phyloP scores from a whole-genome alignment of 1,139 yeast genomes.

The Diutina catenulata region DNA sequence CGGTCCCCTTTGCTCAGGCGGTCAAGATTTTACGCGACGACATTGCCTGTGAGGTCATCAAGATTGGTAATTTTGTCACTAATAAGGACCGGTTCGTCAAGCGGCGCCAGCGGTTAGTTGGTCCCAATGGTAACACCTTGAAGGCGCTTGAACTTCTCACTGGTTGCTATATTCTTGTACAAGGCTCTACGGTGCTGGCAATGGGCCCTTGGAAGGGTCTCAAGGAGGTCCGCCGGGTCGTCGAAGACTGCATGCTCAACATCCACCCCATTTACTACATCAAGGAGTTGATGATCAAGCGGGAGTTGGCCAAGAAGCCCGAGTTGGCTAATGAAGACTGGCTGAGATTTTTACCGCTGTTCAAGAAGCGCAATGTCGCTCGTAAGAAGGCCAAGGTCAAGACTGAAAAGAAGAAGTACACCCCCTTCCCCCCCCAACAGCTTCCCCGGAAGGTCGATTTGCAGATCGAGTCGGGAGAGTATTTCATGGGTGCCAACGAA shows the following conservation, averaged over 20 bases:
- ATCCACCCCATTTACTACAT: constrained; percentile 95
- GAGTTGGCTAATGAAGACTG: constrained; percentile 94
- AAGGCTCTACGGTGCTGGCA: constrained; percentile 93
- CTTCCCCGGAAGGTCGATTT: constrained; percentile 94
- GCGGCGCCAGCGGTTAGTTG: constrained; percentile 92
- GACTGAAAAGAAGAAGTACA: constrained; percentile 64
- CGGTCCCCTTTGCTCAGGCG: constrained; percentile 97
- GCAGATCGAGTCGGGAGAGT: constrained; percentile 97
- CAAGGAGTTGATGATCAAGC: constrained; percentile 93
- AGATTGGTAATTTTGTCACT: constrained; percentile 80
- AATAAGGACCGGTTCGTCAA: constrained; percentile 91
- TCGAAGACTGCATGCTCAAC: constrained; percentile 95
- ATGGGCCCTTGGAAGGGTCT: constrained; percentile 96
- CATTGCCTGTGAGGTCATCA: constrained; percentile 89
- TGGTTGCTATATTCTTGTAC: constrained; percentile 87
- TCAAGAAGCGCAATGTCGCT: constrained; percentile 92
- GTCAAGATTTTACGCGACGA: constrained; percentile 85
- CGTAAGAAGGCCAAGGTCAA: constrained; percentile 75
- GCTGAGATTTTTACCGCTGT: constrained; percentile 94
- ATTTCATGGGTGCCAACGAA: constrained; percentile 80
- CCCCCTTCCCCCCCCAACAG: constrained; percentile 99
- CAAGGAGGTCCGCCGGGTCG: constrained; percentile 85
- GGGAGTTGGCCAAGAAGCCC: constrained; percentile 89
- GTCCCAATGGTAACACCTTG: constrained; percentile 93
- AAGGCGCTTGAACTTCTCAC: constrained; percentile 91